phyloP scores from a whole-genome alignment of 345 rosid genomes.

The Theobroma cacao region DNA sequence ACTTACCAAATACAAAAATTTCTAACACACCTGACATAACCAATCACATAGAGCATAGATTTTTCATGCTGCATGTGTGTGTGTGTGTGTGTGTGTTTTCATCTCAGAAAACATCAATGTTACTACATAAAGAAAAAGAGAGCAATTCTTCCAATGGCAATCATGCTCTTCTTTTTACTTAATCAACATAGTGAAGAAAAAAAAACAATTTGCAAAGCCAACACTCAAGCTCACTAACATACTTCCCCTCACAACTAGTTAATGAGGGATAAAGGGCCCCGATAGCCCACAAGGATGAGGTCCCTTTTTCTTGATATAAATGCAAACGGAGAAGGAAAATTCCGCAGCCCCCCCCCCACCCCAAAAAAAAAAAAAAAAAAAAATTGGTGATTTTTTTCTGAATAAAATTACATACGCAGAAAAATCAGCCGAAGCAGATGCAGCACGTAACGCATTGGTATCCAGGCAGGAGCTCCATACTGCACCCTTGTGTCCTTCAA shows the following conservation, averaged over 20 bases:
- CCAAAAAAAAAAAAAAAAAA: too few species aligned
- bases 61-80: background rate
- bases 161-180: background rate
- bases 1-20: background rate
- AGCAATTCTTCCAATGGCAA: background rate
- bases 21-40: background rate
- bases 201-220: background rate
- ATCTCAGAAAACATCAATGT: background rate
- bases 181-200: background rate
- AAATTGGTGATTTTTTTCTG: background rate
- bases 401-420: slow-evolving; percentile 56
- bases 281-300: background rate
- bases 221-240: background rate
- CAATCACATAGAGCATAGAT: background rate
- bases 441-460: slow-evolving; percentile 81
- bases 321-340: background rate
- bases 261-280: background rate
- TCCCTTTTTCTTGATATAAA: background rate
- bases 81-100: background rate
- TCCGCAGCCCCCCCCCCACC: too few species aligned
- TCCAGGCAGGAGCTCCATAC: slow-evolving; percentile 98
- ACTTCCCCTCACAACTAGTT: background rate
- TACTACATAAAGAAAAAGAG: background rate
- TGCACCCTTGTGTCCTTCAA: slow-evolving; percentile 98
- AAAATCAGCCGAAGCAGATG: slow-evolving; percentile 99